Evolutionary conservation across 768 basidiomycete genomes (phyloP), one percentile per base, ranked within the genome.

Genomic region (Mycena belliarum): DNA sequence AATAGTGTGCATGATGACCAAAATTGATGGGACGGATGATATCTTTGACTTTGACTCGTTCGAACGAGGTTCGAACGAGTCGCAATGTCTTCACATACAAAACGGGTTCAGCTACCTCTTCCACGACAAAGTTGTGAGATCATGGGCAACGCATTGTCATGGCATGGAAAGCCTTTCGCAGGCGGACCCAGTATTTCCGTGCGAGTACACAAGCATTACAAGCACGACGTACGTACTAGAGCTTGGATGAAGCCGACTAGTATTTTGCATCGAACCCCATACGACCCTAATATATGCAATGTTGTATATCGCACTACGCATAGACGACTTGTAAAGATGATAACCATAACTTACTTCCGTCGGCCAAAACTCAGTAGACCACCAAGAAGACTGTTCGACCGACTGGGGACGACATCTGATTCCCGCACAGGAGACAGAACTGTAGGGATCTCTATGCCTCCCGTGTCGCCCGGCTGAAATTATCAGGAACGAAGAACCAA

Each of bases 341-440:
- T 9, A 8, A 24, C 14, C 23, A 20, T 21, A 43, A 44, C 53
- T n/a, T 37, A 23, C 24, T 52, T 55, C 29, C 49, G 48, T 20
- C 53, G 40, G 1, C 52, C 64, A 35, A 69, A 52, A 20, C 55
- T 63, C 0, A 67, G 68, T 46, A 71, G 62, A 33, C 72, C 54
- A 47, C n/a, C n/a, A n/a, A n/a, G n/a, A n/a, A n/a, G n/a, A n/a
- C 72, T 72, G 14, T 60, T 21, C n/a, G 75, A 76, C 35, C 84
- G 78, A 33, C 68, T 72, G 1, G 85, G 85, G 20, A 82, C 76
- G 23, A 69, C 72, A 7, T 82, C 79, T 1, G 76, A 73, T 41
- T 81, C 79, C 59, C 85, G 87, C 52, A 91, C 77, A 14, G 89
- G 89, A 2, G 87, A 89, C 21, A 91, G 72, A 32, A 75, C 73